Evolutionary conservation across 805 yeast species (phyloP), one percentile per base, ranked within the genome.

Genomic region (Ogataea methylovora): DNA sequence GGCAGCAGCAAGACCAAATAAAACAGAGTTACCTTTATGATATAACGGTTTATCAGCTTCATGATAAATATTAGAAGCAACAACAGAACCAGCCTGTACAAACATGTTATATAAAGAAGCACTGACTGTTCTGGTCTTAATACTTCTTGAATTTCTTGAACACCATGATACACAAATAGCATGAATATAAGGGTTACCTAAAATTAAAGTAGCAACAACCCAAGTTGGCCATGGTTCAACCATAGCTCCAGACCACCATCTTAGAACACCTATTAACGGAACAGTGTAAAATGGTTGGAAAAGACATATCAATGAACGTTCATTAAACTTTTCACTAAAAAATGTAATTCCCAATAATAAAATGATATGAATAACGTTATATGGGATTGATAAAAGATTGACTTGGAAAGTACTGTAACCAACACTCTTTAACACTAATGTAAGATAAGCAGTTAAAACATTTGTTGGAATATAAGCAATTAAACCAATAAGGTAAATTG

Each of bases 101-200:
- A 66, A 69, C 65, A 79, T 76, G 46, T 79, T 81, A 48, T 73
- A 78, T 30, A 80, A 37, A 0, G 86, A 76, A 0, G 84, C 73
- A 11, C 80, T 67, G 4, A 80, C 76, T 0, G 86, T 72, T 44
- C 88, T 61, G 3, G 74, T 60, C n/a, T 79, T 56, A 19, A 80
- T 81, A 1, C 79, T 64, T 50, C 74, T 71, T 8, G 84, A 67
- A 45, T 79, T 79, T 20, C 71, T 52, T 0, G 86, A 76, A 37
- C 75, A 68, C 77, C 84, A 74, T 19, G 72, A 60, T 19, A 74
- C 78, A 39, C 69, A 58, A 32, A 78, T 54, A 1, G 82, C 73
- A 55, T 73, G 75, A n/a, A 68, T 56, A 27, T 65, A 64, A 0
- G 77, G 72, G 24, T 64, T 60, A 17, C 67, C 69, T 24, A 73